These are phyloP conservation scores for Musa acuminata DNA, from an alignment of 176 grass and related monocot species.

Conservation along the genomic window DNA sequence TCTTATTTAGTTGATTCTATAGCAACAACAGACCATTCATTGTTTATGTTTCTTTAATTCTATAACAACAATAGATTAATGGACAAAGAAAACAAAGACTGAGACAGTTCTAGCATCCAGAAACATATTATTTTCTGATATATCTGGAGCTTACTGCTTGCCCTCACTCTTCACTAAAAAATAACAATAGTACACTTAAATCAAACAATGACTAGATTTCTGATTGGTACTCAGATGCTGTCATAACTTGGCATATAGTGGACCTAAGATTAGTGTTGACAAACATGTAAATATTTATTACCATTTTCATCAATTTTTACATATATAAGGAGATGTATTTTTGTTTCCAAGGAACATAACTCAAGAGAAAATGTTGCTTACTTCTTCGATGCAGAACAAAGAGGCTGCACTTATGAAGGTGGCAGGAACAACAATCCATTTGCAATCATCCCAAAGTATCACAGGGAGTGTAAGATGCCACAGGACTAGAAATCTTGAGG, in stretches of 20 bases:
- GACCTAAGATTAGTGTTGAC: background rate
- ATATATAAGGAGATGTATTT: background rate
- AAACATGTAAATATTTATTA: background rate
- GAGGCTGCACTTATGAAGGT: constrained; percentile 90
- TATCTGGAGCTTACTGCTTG: too few species aligned
- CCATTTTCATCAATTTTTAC: background rate
- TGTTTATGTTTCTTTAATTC: background rate
- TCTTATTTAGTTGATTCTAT: background rate
- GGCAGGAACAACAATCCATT: constrained; percentile 90
- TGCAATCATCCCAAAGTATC: constrained; percentile 91
- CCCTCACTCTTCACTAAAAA: too few species aligned
- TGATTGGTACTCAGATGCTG: too few species aligned
- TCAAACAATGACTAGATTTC: too few species aligned
- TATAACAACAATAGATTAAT: background rate
- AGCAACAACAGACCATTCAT: background rate
- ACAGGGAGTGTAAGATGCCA: constrained; percentile 94
- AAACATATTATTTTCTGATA: too few species aligned
- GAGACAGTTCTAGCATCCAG: background rate
- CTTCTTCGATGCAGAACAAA: constrained; percentile 98
- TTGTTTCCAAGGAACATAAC: background rate
- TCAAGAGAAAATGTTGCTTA: constrained; percentile 34
- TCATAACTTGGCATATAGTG: too few species aligned
- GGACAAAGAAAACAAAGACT: background rate
- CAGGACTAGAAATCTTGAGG: constrained; percentile 82
- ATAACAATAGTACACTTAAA: too few species aligned